phyloP scores from a whole-genome alignment of 2,329 filamentous ascomycete species.

The Remersonia thermophila region DNA sequence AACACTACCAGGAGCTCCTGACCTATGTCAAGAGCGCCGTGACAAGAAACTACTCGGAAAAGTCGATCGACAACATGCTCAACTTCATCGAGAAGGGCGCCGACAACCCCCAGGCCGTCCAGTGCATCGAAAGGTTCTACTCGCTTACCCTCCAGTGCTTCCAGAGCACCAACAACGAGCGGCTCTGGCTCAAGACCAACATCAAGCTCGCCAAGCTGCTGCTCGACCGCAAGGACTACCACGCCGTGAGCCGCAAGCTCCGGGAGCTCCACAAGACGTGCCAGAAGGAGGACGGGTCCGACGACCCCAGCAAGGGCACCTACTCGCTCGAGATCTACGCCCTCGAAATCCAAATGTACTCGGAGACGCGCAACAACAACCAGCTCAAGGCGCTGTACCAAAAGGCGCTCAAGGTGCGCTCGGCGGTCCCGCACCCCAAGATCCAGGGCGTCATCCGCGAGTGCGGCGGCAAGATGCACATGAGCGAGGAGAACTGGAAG shows the following conservation, averaged over 20 bases:
- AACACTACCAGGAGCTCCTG: conserved; percentile 88
- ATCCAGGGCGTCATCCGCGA: conserved; percentile 99
- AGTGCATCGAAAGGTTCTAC: conserved; percentile 91
- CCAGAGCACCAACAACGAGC: conserved; percentile 93
- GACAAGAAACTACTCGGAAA: conserved; percentile 95
- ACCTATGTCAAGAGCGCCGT: conserved; percentile 96
- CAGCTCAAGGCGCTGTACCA: conserved; percentile 88
- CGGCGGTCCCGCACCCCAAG: conserved; percentile 95
- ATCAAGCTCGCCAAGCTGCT: conserved; percentile 90
- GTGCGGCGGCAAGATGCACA: conserved; percentile 99
- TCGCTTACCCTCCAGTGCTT: conserved; percentile 87
- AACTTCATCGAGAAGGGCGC: conserved; percentile 93
- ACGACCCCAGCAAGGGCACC: conserved; percentile 91
- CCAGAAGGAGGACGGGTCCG: conserved; percentile 71
- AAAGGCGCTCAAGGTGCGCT: conserved; percentile 79
- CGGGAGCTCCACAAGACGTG: conserved; percentile 82
- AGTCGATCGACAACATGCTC: conserved; percentile 98
- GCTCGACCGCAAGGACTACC: conserved; percentile 83
- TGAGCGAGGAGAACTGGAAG: conserved; percentile 99
- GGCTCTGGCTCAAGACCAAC: conserved; percentile 95
- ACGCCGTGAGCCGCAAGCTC: conserved; percentile 67
- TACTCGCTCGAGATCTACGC: conserved; percentile 94
- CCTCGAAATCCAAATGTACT: conserved; percentile 97
- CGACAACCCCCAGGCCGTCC: conserved; percentile 56
- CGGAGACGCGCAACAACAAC: conserved; percentile 94